Conservation (phyloP, 306 rosid species). For the Corylus americana region DNA sequence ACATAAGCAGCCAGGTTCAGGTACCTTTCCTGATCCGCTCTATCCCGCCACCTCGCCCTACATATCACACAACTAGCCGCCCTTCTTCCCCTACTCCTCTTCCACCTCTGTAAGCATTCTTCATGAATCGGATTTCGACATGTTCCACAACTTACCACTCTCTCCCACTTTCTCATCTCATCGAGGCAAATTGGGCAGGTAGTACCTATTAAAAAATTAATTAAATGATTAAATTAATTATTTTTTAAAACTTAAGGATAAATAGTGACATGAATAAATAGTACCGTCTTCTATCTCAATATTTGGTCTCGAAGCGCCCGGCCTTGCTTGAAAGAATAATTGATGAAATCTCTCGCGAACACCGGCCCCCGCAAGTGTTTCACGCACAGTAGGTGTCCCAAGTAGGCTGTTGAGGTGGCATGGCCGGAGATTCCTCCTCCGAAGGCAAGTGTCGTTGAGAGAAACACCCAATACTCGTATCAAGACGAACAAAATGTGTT, state of each 20-base stretch:
- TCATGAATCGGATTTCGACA: slow-evolving; percentile 79
- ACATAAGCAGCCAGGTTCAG: slow-evolving; percentile 72
- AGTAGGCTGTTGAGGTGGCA: slow-evolving; percentile 60
- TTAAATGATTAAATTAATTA: too few relatives aligned
- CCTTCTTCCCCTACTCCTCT: slow-evolving; percentile 68
- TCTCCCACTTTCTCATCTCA: slow-evolving; percentile 65
- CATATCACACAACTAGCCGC: slow-evolving; percentile 72
- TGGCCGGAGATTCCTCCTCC: slow-evolving; percentile 53
- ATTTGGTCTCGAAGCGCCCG: background rate
- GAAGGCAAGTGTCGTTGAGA: slow-evolving; percentile 52
- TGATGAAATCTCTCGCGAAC: slow-evolving; percentile 62
- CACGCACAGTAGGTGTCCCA: slow-evolving; percentile 40
- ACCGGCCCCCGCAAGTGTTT: slow-evolving; percentile 50
- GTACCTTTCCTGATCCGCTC: slow-evolving; percentile 49
- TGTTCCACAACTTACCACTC: slow-evolving; percentile 62
- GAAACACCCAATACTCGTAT: slow-evolving; percentile 66
- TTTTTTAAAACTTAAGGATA: background rate
- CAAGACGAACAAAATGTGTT: slow-evolving; percentile 73
- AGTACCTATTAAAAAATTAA: slow-evolving; percentile 27
- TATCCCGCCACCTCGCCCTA: slow-evolving; percentile 75
- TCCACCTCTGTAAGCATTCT: slow-evolving; percentile 76
- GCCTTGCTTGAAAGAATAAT: slow-evolving; percentile 33
- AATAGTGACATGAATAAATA: too few relatives aligned
- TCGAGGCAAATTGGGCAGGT: slow-evolving; percentile 79
- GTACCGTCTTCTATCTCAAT: slow-evolving; percentile 59